Evolutionary conservation across 177 flowering plant species (phyloP), one percentile per base, ranked within the genome.

Genomic region (Vitis hybrid): DNA sequence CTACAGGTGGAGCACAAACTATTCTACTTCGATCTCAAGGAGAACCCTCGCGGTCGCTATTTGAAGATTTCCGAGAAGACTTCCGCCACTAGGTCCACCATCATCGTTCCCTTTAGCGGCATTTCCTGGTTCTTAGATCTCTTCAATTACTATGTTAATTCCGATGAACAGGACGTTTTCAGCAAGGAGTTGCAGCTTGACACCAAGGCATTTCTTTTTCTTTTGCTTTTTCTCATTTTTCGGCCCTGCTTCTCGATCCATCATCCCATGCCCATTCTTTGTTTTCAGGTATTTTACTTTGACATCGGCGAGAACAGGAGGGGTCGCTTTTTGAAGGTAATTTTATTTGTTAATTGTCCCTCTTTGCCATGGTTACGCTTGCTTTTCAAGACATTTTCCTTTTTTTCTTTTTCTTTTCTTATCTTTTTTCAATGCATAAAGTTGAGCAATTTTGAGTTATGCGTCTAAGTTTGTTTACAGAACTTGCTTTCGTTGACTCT

Each of bases 1-100:
- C 82, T 95, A 15, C 99, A 95, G 82, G 99, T 95, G 59, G 99
- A 95, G 78, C 99, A 95, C 86, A 95, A 95, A 86, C 89, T 95
- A 10, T 95, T 95, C 82, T 95, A 95, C 82, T 93, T 95, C 69
- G 99, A 95, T 78, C 91, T 95, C 49, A 95, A 95, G 82, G 98
- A 95, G 85, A 95, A 95, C 65, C 98, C 99, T 1, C 87, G 99
- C 2, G 99, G 99, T 1, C 81, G 94, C 1, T 95, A 95, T 76
- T 84, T 95, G 54, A 95, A 95, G 80, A 93, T 95, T 33, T 93
- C 98, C 0, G 99, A 95, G 88, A 95, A 95, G 82, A 95, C 99
- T 1, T 92, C 98, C 0, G 88, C 98, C 1, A 89, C 97, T 1
- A 75, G 99, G 76, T 95, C 99, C n/a, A 95, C 99, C 51, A 95